Conservation (phyloP, 2,329 filamentous ascomycete species). For the Juglanconis sp. region DNA sequence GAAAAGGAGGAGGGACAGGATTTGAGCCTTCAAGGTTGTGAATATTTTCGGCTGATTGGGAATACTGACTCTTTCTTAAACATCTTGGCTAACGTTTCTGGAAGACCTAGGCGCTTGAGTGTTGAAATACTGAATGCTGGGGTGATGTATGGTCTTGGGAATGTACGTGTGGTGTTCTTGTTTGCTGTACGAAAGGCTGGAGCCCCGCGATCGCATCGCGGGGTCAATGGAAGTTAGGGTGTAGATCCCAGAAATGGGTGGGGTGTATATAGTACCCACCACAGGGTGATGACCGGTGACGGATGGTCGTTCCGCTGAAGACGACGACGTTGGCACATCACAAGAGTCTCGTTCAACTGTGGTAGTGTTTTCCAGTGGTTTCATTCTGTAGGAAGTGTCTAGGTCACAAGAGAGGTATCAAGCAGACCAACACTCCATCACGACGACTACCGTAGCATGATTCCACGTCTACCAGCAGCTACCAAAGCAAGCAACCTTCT, state of each 20-base stretch:
- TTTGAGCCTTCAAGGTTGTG: not conserved
- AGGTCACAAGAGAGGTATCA: too few relatives aligned
- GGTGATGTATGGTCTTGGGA: not conserved
- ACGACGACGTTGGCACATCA: not conserved
- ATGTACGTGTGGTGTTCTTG: not conserved
- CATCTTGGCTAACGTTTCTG: constrained; percentile 52
- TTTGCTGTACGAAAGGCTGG: constrained; percentile 1
- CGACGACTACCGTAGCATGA: too few relatives aligned
- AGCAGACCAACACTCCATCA: too few relatives aligned
- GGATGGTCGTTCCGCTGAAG: not conserved
- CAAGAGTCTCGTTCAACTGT: not conserved
- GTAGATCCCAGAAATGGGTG: not conserved
- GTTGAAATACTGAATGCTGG: not conserved
- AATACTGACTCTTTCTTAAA: constrained; percentile 84
- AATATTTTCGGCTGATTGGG: not conserved
- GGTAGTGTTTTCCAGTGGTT: too few relatives aligned
- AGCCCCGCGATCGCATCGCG: constrained; percentile 26
- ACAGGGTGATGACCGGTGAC: not conserved
- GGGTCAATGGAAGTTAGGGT: constrained; percentile 20
- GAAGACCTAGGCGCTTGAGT: not conserved
- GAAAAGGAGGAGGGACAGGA: not conserved
- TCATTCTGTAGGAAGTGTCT: too few relatives aligned
- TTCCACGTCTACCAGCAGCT: too few relatives aligned
- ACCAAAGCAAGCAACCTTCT: not conserved
- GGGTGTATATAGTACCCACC: not conserved